These are phyloP conservation scores for Beta vulgaris DNA, from an alignment of 148 eudicot genomes.

Conservation along the genomic window DNA sequence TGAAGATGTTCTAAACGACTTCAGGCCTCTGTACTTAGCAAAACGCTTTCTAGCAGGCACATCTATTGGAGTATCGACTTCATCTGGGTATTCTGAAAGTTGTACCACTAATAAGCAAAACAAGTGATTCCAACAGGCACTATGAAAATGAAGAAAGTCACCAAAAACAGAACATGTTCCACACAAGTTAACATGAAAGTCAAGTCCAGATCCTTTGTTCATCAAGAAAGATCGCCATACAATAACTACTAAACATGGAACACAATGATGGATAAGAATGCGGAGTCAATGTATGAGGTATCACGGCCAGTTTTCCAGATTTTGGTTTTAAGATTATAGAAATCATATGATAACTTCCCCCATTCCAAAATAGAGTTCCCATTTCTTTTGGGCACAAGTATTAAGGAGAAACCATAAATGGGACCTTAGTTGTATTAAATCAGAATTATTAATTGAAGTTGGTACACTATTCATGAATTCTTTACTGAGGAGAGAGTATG, in stretches of 20 bases:
- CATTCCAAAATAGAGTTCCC: too few relatives aligned
- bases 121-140: not conserved
- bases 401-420: too few relatives aligned
- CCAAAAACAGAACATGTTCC: not conserved
- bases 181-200: not conserved
- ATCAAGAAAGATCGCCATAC: too few relatives aligned
- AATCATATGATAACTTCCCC: too few relatives aligned
- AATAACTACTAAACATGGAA: not conserved
- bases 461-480: too few relatives aligned
- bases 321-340: too few relatives aligned
- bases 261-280: too few relatives aligned
- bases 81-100: slow-evolving; percentile 85
- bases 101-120: slow-evolving; percentile 6
- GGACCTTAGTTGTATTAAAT: too few relatives aligned
- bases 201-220: not conserved
- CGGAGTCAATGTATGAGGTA: not conserved
- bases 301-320: too few relatives aligned
- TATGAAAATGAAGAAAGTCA: not conserved
- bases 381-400: too few relatives aligned
- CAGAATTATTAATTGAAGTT: too few relatives aligned
- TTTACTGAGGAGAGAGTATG: too few relatives aligned
- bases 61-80: slow-evolving; percentile 90
- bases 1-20: slow-evolving; percentile 91
- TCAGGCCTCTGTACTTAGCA: slow-evolving; percentile 90
- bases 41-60: slow-evolving; percentile 87